Percentiles rank a stretch among this genome's conserved stretches.
phyloP scores from a whole-genome alignment of 768 basidiomycete genomes.

The Suillus paluster region DNA sequence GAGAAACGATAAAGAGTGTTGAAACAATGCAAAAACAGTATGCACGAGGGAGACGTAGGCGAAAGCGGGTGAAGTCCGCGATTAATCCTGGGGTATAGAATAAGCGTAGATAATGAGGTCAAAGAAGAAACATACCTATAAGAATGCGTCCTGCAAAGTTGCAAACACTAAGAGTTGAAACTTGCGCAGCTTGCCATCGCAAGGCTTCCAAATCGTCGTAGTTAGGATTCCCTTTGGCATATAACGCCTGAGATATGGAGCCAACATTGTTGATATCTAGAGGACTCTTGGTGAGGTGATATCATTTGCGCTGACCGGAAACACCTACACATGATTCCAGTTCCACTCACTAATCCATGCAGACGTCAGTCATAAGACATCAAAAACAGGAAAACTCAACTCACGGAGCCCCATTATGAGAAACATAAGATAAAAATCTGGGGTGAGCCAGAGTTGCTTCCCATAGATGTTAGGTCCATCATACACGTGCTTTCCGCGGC shows the following conservation, averaged over 20 bases:
- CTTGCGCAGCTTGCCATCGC: slow-evolving; percentile 83
- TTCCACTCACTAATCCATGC: slow-evolving; percentile 60
- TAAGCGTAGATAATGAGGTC: not conserved
- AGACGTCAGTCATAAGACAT: slow-evolving; percentile 2
- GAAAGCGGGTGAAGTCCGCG: slow-evolving; percentile 66
- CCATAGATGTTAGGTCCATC: slow-evolving; percentile 58
- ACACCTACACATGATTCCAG: slow-evolving; percentile 73
- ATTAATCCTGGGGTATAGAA: slow-evolving; percentile 53
- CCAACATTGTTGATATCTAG: slow-evolving; percentile 89
- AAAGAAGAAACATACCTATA: slow-evolving; percentile 54
- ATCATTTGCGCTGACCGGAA: not conserved
- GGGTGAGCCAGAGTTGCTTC: slow-evolving; percentile 48
- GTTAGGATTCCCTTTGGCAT: slow-evolving; percentile 57
- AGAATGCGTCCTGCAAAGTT: slow-evolving; percentile 81
- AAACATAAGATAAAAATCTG: slow-evolving; percentile 71
- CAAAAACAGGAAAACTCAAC: slow-evolving; percentile 27
- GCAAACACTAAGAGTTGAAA: slow-evolving; percentile 79
- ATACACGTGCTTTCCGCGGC: slow-evolving; percentile 4
- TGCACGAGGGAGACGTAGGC: slow-evolving; percentile 63
- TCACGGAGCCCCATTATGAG: slow-evolving; percentile 58
- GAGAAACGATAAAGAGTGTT: slow-evolving; percentile 70
- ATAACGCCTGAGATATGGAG: slow-evolving; percentile 71
- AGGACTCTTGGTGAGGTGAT: slow-evolving; percentile 9
- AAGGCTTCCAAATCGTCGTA: slow-evolving; percentile 74
- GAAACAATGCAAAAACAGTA: slow-evolving; percentile 74